Evolutionary conservation across 371 early-diverging fungal genomes (phyloP).

Genomic region (Parasitella parasitica): DNA sequence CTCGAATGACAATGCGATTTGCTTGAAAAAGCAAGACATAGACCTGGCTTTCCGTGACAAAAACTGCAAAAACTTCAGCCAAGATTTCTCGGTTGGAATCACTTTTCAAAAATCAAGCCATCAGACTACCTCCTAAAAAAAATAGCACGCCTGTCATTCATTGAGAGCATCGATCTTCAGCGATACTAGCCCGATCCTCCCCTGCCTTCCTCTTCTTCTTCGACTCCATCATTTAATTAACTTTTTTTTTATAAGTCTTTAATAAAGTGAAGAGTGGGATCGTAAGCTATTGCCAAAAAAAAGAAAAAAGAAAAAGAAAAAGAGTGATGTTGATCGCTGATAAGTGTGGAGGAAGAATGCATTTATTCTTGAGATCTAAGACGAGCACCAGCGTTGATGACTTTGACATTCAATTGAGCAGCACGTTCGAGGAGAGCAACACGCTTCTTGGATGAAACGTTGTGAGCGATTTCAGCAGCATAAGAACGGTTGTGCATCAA

Average conservation of each 20-base stretch:
- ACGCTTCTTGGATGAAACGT: constrained; percentile 97
- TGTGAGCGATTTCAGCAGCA: constrained; percentile 99
- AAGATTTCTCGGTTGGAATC: constrained; percentile 26
- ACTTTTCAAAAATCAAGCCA: constrained; percentile 16
- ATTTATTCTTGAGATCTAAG: constrained; percentile 89
- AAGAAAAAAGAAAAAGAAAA: no score
- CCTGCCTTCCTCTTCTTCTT: no score
- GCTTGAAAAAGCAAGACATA: constrained; percentile 39
- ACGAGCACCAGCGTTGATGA: constrained; percentile 97
- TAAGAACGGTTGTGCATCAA: constrained; percentile 99
- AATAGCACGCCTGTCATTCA: no score
- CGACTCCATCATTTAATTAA: no score
- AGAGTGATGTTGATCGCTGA: no score
- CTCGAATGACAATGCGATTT: constrained; percentile 20
- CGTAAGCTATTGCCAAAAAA: no score
- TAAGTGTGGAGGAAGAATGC: no score
- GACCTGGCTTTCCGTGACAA: constrained; percentile 30
- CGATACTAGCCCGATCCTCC: no score
- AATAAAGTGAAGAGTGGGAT: no score
- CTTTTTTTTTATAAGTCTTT: not conserved
- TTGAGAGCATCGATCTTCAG: no score
- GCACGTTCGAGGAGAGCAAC: constrained; percentile 97
- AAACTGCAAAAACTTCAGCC: constrained; percentile 16
- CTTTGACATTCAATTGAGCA: constrained; percentile 95
- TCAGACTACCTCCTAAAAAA: no score